Percentiles rank a stretch among this genome's conserved stretches.
Evolutionary conservation across 2,329 filamentous ascomycete species (phyloP).

Genomic region (Colletotrichum sp.): DNA sequence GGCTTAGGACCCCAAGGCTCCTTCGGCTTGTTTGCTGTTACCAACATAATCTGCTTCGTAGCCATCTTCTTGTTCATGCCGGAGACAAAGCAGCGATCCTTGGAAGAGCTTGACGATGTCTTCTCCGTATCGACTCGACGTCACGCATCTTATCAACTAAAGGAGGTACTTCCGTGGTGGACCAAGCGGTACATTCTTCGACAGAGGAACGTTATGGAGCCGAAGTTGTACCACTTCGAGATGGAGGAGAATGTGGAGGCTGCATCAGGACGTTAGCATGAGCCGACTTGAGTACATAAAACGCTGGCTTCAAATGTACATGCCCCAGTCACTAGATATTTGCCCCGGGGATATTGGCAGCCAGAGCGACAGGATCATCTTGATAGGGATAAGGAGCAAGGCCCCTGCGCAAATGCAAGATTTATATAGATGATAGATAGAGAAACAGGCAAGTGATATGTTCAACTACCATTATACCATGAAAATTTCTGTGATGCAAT

Average conservation of each 20-base stretch:
- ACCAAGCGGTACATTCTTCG: background rate
- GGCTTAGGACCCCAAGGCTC: conserved; percentile 37
- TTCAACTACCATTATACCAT: background rate
- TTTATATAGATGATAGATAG: background rate
- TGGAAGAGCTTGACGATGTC: conserved; percentile 50
- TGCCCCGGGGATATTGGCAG: background rate
- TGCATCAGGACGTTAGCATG: background rate
- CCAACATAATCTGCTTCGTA: conserved; percentile 49
- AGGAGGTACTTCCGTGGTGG: conserved; percentile 18
- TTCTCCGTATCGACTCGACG: conserved; percentile 37
- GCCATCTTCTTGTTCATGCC: conserved; percentile 56
- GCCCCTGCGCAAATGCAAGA: background rate
- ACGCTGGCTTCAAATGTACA: background rate
- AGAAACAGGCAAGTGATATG: background rate
- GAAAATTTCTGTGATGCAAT: background rate
- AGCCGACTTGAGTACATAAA: background rate
- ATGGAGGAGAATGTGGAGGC: background rate
- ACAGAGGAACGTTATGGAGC: background rate
- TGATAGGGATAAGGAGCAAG: background rate
- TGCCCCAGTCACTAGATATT: background rate
- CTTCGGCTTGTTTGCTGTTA: conserved; percentile 50
- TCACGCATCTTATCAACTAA: conserved; percentile 37
- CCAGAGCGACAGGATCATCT: background rate
- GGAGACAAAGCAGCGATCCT: conserved; percentile 54
- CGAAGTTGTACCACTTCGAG: conserved; percentile 2